Conservation (phyloP, 1,284 basidiomycete species). For the Pseudozyma sp. region DNA sequence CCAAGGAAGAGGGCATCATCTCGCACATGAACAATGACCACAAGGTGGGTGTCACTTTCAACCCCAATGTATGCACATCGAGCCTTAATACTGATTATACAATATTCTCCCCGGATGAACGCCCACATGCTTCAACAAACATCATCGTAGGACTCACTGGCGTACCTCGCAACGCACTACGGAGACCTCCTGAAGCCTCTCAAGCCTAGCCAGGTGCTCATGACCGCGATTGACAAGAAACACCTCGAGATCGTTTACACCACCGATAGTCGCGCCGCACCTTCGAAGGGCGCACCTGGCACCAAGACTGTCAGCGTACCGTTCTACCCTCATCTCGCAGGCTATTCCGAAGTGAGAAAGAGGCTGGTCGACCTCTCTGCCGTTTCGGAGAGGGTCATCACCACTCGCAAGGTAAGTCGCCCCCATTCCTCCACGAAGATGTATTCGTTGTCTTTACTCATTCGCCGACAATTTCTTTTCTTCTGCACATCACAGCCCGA, state of each 20-base stretch:
- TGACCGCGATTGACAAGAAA: conserved; percentile 50
- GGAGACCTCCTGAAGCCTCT: conserved; percentile 37
- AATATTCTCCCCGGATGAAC: no score
- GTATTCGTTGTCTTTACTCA: neutral
- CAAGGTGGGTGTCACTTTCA: conserved; percentile 25
- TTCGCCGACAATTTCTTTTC: neutral
- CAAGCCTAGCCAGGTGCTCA: conserved; percentile 41
- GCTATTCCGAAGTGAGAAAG: conserved; percentile 41
- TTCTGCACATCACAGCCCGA: conserved; percentile 12
- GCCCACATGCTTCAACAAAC: neutral
- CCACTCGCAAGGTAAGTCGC: conserved; percentile 33
- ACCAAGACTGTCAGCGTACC: conserved; percentile 28
- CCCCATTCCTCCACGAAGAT: neutral
- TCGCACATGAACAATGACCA: conserved; percentile 56
- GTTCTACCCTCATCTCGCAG: conserved; percentile 42
- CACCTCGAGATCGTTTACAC: conserved; percentile 46
- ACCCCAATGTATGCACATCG: no score
- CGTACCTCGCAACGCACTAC: conserved; percentile 48
- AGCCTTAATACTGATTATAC: neutral
- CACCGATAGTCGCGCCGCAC: conserved; percentile 16
- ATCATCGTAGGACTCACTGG: conserved; percentile 36
- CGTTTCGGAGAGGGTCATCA: conserved; percentile 39
- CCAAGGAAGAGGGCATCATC: conserved; percentile 45
- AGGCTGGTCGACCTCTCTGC: conserved; percentile 40
- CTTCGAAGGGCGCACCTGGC: conserved; percentile 22